Conservation (phyloP, 2,329 filamentous ascomycete species). For the Xylariaceae sp. region DNA sequence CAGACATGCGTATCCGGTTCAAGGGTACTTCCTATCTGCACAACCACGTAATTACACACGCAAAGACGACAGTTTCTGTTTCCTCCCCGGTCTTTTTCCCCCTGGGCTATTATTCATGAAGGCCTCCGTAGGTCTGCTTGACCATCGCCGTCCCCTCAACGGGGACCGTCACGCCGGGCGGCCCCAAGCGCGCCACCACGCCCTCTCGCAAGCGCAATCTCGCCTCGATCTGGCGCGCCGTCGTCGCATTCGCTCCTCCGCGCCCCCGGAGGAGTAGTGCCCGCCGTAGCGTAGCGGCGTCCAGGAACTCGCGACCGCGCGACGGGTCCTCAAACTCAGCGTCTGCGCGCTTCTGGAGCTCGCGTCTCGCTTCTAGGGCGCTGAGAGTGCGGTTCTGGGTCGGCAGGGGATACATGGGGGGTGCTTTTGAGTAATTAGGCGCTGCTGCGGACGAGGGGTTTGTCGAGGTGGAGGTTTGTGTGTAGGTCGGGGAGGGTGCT, state of each 20-base stretch:
- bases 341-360: conserved; percentile 40
- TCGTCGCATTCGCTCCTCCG: conserved; percentile 30
- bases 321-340: conserved; percentile 40
- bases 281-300: conserved; percentile 43
- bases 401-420: conserved; percentile 18
- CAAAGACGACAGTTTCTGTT: neutral
- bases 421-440: conserved; percentile 12
- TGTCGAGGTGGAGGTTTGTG: conserved; percentile 18
- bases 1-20: too few relatives aligned
- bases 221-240: conserved; percentile 40
- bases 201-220: conserved; percentile 42
- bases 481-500: conserved; percentile 10
- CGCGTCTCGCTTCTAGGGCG: conserved; percentile 44
- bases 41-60: too few relatives aligned
- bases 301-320: conserved; percentile 42
- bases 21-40: too few relatives aligned
- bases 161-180: conserved; percentile 36
- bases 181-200: conserved; percentile 42
- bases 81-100: neutral
- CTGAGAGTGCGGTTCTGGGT: conserved; percentile 42
- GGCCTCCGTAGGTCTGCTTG: conserved; percentile 13
- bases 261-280: conserved; percentile 40
- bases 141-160: conserved; percentile 19
- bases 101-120: conserved; percentile 4
- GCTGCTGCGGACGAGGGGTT: conserved; percentile 5